Evolutionary conservation across 495 filamentous ascomycete species (phyloP).

Genomic region (Penicillium alfredii): DNA sequence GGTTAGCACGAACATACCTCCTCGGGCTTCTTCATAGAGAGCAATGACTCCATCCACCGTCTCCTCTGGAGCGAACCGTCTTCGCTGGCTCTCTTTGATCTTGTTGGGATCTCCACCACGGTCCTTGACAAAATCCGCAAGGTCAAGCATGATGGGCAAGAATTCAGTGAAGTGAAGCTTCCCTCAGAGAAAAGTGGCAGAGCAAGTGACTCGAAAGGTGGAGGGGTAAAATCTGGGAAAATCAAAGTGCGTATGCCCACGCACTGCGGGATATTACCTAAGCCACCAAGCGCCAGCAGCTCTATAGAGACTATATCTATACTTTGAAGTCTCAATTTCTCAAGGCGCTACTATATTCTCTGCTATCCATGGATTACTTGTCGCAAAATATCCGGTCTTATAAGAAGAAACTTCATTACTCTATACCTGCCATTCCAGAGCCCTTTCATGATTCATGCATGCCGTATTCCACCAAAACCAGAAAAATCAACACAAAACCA

Average conservation of each 20-base stretch:
- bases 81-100: constrained; percentile 84
- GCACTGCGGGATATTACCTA: constrained; percentile 19
- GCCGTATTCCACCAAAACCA: constrained; percentile 13
- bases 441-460: constrained; percentile 20
- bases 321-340: no score
- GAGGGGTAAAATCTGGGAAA: constrained; percentile 27
- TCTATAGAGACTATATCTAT: no score
- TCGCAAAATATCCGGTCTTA: no score
- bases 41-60: constrained; percentile 85
- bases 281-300: no score
- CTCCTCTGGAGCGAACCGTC: constrained; percentile 70
- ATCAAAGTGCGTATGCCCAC: constrained; percentile 11
- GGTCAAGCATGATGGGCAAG: constrained; percentile 59
- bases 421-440: constrained; percentile 20
- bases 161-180: constrained; percentile 2
- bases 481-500: constrained; percentile 11
- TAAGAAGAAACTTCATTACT: constrained; percentile 25
- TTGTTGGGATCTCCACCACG: constrained; percentile 82
- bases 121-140: constrained; percentile 75
- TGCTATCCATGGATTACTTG: no score
- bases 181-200: constrained; percentile 10
- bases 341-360: no score
- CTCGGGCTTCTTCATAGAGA: constrained; percentile 80
- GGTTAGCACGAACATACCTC: constrained; percentile 47
- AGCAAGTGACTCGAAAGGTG: constrained; percentile 13